Percentiles rank a stretch among this genome's conserved stretches.
Evolutionary conservation across 75 land plant genomes (phyloP).

Genomic region (Selaginella moellendorffii): DNA sequence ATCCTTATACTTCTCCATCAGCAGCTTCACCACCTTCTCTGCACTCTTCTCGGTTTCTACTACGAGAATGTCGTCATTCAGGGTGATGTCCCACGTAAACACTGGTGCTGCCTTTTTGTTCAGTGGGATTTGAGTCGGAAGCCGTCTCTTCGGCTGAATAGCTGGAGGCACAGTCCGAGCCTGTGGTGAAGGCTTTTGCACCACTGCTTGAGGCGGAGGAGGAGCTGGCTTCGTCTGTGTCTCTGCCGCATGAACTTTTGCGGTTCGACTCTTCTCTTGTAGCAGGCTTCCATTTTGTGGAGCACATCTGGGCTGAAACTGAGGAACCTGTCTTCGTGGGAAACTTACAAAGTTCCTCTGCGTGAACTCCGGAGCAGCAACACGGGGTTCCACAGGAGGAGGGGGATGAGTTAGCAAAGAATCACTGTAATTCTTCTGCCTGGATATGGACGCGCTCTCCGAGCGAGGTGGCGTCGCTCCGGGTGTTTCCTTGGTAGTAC

Average conservation of each 20-base stretch:
- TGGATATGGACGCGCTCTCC: too few species aligned
- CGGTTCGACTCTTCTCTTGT: too few species aligned
- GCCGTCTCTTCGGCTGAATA: neutral
- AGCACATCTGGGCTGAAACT: too few species aligned
- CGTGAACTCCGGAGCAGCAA: too few species aligned
- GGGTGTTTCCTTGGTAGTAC: too few species aligned
- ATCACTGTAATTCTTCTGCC: too few species aligned
- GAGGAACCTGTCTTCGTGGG: too few species aligned
- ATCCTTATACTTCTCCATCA: constrained; percentile 51
- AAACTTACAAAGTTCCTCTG: too few species aligned
- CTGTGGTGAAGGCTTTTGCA: neutral
- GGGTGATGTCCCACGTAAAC: constrained; percentile 12
- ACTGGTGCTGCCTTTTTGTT: neutral
- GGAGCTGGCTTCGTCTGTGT: neutral
- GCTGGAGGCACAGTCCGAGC: neutral
- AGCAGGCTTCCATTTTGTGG: too few species aligned
- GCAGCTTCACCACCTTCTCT: constrained; percentile 36
- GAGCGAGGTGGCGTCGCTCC: too few species aligned
- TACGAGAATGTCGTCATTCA: constrained; percentile 40
- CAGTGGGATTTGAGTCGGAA: neutral
- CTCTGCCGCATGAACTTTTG: neutral
- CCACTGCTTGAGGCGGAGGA: neutral
- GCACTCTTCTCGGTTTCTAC: constrained; percentile 47
- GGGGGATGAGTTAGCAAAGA: too few species aligned
- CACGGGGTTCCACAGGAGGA: too few species aligned